Evolutionary conservation across 345 rosid species (phyloP), one percentile per base, ranked within the genome.

Genomic region (Cardamine occulta): DNA sequence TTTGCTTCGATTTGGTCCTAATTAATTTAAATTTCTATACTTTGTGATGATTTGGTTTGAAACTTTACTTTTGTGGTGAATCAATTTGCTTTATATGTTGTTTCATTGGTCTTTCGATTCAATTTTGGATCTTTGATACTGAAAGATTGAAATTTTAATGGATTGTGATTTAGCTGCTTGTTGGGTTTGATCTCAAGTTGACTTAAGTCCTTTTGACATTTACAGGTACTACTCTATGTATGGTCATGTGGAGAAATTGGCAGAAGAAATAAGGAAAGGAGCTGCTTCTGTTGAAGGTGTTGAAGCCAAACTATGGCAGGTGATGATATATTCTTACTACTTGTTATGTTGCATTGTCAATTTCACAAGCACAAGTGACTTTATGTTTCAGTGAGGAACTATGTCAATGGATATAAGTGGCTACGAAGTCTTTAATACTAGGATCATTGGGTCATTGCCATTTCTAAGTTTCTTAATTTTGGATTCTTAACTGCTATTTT

Each of bases 271-370:
- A 59, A 83, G 84, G 88, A 91, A 89, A 81, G 98, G 97, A 5
- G 93, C 97, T 83, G 86, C 91, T 70, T 89, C 97, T 66, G 91
- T 93, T 75, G 97, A 89, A 83, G 98, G 98, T 52, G 98, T 93
- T 80, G 98, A 93, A 78, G 96, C 93, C 84, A 85, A 83, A 82
- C 66, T 93, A 68, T 91, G 97, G 97, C 98, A 91, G 98, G 98
- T 91, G 26, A 52, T 91, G 18, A 52, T 56, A 55, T 40, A 24
- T 57, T 21, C 67, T 37, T 21, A 58, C 58, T 60, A 17, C 40
- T 39, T 61, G 53, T 66, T 34, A 70, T 57, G 8, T 42, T 54
- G 44, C 47, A 53, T 73, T 52, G 62, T 29, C 57, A 8, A 58
- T 29, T 42, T 45, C 45, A 48, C 17, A 7, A 18, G 1, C 42